Evolutionary conservation across 345 rosid genomes (phyloP).

Genomic region (Corchorus olitorius): DNA sequence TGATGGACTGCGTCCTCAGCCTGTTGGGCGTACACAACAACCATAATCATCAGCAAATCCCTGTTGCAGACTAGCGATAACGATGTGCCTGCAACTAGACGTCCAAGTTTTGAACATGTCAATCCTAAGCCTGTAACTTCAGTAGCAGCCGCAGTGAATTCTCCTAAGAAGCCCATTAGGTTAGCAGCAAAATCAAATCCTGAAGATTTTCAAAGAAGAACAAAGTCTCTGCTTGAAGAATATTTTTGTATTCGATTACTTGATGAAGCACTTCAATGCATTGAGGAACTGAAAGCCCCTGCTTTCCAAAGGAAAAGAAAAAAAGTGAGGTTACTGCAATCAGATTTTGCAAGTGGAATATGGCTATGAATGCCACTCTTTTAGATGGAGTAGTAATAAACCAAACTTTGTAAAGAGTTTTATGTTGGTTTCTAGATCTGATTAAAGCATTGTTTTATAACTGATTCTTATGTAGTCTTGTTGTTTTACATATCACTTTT

Average conservation of each 20-base stretch:
- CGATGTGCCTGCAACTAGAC: constrained; percentile 28
- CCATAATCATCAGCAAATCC: constrained; percentile 33
- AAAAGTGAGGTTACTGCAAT: too few relatives aligned
- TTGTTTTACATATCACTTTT: too few relatives aligned
- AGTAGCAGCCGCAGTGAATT: constrained; percentile 26
- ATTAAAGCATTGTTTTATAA: too few relatives aligned
- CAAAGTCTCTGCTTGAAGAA: constrained; percentile 64
- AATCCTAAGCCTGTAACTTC: constrained; percentile 22
- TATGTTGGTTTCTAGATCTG: too few relatives aligned
- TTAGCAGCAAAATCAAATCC: constrained; percentile 29
- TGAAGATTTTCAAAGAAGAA: constrained; percentile 48
- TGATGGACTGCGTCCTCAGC: constrained; percentile 37
- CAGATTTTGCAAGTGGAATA: too few relatives aligned
- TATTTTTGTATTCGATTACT: constrained; percentile 53
- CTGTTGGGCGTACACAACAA: constrained; percentile 39
- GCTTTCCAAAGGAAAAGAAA: constrained; percentile 32
- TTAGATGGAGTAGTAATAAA: too few relatives aligned
- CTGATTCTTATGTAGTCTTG: too few relatives aligned
- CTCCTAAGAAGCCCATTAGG: constrained; percentile 31
- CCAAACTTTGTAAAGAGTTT: too few relatives aligned
- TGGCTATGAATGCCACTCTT: too few relatives aligned
- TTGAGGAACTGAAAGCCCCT: constrained; percentile 64
- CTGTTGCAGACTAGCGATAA: constrained; percentile 34
- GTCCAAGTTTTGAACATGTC: constrained; percentile 29
- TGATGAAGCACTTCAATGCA: constrained; percentile 65